Conservation (phyloP, 257 asterid species). For the Solanum pinnatisectum region DNA sequence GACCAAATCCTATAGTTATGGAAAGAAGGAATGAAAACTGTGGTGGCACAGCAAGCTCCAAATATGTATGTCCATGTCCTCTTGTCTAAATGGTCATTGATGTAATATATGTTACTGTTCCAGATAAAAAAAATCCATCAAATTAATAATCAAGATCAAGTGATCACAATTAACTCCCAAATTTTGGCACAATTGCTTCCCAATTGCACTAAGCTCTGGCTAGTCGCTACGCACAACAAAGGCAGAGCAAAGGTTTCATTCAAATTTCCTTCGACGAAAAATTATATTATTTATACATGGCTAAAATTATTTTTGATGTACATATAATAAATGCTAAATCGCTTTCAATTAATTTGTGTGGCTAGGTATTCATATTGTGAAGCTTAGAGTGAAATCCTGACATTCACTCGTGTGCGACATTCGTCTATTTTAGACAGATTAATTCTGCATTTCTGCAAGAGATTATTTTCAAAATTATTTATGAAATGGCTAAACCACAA, state of each 20-base stretch:
- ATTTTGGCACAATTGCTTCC: not conserved
- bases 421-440: too few relatives aligned
- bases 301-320: too few relatives aligned
- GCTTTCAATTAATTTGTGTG: not conserved
- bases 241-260: not conserved
- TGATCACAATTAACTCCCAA: not conserved
- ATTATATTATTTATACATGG: too few relatives aligned
- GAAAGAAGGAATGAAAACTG: conserved; percentile 88
- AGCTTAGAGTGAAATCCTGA: not conserved
- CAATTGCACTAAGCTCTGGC: not conserved
- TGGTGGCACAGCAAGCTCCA: conserved; percentile 98
- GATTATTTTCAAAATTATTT: too few relatives aligned
- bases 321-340: not conserved
- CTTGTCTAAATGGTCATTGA: conserved; percentile 86
- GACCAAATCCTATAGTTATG: conserved; percentile 98
- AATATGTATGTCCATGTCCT: conserved; percentile 98
- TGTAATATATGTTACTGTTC: conserved; percentile 79
- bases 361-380: not conserved
- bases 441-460: too few relatives aligned
- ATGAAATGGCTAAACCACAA: not conserved
- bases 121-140: not conserved
- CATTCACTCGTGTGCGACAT: not conserved
- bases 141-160: not conserved
- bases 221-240: not conserved
- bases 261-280: too few relatives aligned